phyloP scores from a whole-genome alignment of 169 alveolate genomes.

The Babesia ovis region DNA sequence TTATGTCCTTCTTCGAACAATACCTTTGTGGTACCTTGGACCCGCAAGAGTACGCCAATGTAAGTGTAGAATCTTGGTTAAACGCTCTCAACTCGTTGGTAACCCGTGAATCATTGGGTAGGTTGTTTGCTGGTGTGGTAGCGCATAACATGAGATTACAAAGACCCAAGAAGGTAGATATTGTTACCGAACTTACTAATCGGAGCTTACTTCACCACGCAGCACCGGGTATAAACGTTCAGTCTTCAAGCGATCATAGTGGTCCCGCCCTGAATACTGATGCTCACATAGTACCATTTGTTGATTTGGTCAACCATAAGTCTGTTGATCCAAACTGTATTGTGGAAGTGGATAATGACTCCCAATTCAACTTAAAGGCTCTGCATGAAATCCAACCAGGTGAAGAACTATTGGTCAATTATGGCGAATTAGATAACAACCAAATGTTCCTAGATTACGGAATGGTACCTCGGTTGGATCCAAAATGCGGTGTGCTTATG shows the following conservation, averaged over 20 bases:
- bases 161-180: background rate
- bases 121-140: slow-evolving; percentile 13
- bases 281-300: slow-evolving; percentile 49
- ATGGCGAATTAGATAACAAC: slow-evolving; percentile 52
- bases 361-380: slow-evolving; percentile 15
- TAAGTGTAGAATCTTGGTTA: slow-evolving; percentile 3
- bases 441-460: slow-evolving; percentile 58
- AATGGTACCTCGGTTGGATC: slow-evolving; percentile 32
- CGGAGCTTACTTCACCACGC: slow-evolving; percentile 26
- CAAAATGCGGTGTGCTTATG: slow-evolving; percentile 35
- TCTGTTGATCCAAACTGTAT: slow-evolving; percentile 27
- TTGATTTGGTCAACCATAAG: slow-evolving; percentile 47
- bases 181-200: slow-evolving; percentile 9
- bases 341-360: slow-evolving; percentile 9
- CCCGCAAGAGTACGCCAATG: slow-evolving; percentile 13
- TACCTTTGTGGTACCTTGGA: slow-evolving; percentile 10
- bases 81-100: slow-evolving; percentile 4
- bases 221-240: slow-evolving; percentile 10
- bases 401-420: slow-evolving; percentile 45
- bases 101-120: background rate
- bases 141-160: slow-evolving; percentile 28
- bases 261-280: background rate
- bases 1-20: background rate
- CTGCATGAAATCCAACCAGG: slow-evolving; percentile 13
- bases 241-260: background rate